Base-by-base conservation (phyloP, 202 grass and related monocot genomes). In the Digitaria exilis region DNA sequence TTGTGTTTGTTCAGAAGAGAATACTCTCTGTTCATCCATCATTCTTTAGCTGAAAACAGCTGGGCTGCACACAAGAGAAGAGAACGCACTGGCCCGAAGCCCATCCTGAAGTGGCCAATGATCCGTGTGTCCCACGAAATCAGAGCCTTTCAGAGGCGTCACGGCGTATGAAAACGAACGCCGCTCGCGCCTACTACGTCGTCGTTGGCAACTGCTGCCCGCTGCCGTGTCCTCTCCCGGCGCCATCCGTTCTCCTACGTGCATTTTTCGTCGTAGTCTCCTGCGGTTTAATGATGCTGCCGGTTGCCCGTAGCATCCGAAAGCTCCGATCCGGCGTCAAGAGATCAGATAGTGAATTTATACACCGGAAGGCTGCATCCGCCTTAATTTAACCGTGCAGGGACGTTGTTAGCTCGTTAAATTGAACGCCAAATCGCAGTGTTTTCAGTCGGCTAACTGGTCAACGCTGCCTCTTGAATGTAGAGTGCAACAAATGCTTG, bases 181-280 rank as follows among this genome's bases (percentile, higher is more conserved):
- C 37, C 37, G 37, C 37, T 39, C 37, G 37, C 37, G 6, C 37
- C 37, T 39, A 3, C 5, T 37, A 39, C 37, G 32, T 34, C 4
- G 4, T n/a, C 32, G 42, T 9, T 17, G 22, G n/a, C n/a, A n/a
- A n/a, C n/a, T n/a, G n/a, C n/a, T n/a, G n/a, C n/a, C 24, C 56
- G 67, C 29, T 48, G 58, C 9, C 65, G 85, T 82, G 85, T 49
- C 54, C 43, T 78, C 55, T 63, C 32, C 24, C 11, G 9, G 56
- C 32, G 28, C 76, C 77, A 59, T 34, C 61, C 57, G 12, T 22
- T 34, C 52, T 39, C 37, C 37, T 29, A 18, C 71, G 2, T 31
- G 21, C 11, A 76, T 35, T 26, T 26, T 34, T 29, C 46, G 21
- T 68, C 65, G 26, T 46, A 58, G 64, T 42, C 21, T 44, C 65